Base-by-base conservation (phyloP, 257 asterid species). In the Ehretia macrophylla region DNA sequence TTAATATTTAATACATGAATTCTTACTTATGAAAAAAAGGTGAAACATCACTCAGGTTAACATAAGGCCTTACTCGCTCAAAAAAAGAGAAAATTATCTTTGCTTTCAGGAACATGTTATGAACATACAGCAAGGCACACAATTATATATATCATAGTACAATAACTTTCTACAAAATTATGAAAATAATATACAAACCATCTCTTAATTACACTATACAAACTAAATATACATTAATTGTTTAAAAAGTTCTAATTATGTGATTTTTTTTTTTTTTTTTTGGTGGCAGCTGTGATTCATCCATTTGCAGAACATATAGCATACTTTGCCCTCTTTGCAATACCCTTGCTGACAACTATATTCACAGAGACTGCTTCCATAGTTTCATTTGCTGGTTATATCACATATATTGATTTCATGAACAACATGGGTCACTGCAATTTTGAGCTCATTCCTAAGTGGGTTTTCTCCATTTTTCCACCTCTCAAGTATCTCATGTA, bases 371-470 rank as follows among this genome's bases (percentile, higher is more conserved):
- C 72, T 42, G 58, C 56, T 10, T 72, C 77, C 14, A 40, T 16
- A 0, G 40, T 13, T 2, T 49, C 77, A 13, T 18, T 66, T 3
- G 11, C 39, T 22, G 60, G 60, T 4, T 72, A 72, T 46, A 14
- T 72, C 16, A 56, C 72, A 10, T 72, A 72, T 20, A 66, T 72
- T 50, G 77, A 72, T 52, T 46, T 72, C 32, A 72, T 72, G 77
- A 72, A 72, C 66, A 72, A 72, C 52, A 39, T 72, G 73, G 77
- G 77, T 0, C 73, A 72, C 56, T 72, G 77, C 66, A 72, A 72
- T 46, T 72, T 72, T 46, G 77, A 72, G 46, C 59, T 72, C 5
- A 61, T 72, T 39, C 77, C 77, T 40, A 72, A 51, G 6, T 32
- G 65, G 44, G 13, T 67, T 0, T 72, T 72, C 48, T 56, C 68